Base-by-base conservation (phyloP, 2,329 filamentous ascomycete species). In the Dichotomopilus funicola region DNA sequence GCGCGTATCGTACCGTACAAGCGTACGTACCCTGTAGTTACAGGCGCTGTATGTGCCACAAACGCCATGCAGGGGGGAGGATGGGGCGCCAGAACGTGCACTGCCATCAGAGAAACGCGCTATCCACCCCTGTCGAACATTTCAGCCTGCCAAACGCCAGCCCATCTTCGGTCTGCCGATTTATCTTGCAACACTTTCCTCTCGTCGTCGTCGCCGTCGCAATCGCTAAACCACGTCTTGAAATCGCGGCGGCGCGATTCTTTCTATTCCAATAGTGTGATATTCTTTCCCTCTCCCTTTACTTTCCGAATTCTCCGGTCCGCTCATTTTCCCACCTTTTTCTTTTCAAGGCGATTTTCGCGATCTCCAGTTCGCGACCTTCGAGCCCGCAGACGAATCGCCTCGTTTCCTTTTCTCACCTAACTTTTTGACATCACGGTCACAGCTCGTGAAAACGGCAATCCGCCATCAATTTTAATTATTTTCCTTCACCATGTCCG, bases 401-500 rank as follows among this genome's bases (percentile, higher is more conserved):
- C 19, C 19, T 27, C 19, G 19, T 27, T 27, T 27, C 19, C 19
- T 27, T 27, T 27, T 27, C 19, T 27, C 19, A 27, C 19, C 19
- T 27, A 27, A 27, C 19, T 27, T 27, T 27, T 27, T 27, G 19
- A 27, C 19, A 27, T 27, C 19, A 27, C 19, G 19, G 19, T 27
- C 19, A 27, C 19, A 27, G 19, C 19, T 27, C 19, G 19, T 27
- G 19, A 27, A 27, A 27, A 27, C 19, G 19, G 19, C 19, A 27
- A 27, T n/a, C 34, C n/a, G 7, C 37, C 43, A 42, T 44, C 38
- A 37, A 34, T 6, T 3, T 13, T 43, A 35, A 19, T 10, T 36
- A 13, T 9, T 19, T 19, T 10, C 36, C 35, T 40, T 45, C 57
- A 58, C 34, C 51, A 68, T 65, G 61, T 61, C 62, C 50, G 68